Evolutionary conservation across 2,329 filamentous ascomycete species (phyloP).

Genomic region (Didymella lethalis): DNA sequence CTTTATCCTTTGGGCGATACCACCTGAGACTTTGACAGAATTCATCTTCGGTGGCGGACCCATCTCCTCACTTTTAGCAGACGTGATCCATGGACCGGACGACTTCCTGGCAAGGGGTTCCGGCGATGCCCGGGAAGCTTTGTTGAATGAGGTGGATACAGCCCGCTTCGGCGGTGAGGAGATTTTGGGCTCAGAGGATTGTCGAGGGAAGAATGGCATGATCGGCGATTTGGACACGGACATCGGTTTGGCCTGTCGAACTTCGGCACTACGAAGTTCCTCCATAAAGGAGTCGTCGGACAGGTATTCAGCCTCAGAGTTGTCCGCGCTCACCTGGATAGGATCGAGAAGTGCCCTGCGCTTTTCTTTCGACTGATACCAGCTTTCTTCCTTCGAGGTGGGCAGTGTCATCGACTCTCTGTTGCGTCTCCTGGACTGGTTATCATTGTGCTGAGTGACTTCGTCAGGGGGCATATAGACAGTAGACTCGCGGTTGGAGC

Average conservation of each 20-base stretch:
- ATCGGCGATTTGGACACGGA: conserved; percentile 79
- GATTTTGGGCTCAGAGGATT: conserved; percentile 28
- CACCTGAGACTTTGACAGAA: conserved; percentile 84
- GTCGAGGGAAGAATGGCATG: conserved; percentile 65
- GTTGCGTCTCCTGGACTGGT: conserved; percentile 33
- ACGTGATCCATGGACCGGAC: conserved; percentile 42
- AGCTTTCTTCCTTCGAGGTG: conserved; percentile 34
- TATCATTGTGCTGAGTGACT: conserved; percentile 24
- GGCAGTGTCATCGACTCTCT: conserved; percentile 42
- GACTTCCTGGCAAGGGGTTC: conserved; percentile 40
- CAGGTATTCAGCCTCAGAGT: conserved; percentile 59
- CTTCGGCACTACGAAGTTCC: conserved; percentile 80
- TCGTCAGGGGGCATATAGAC: conserved; percentile 39
- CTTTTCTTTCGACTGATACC: conserved; percentile 47
- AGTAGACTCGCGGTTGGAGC: conserved; percentile 46
- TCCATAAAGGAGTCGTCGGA: conserved; percentile 87
- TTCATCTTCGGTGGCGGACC: conserved; percentile 57
- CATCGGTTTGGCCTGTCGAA: conserved; percentile 84
- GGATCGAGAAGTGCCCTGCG: conserved; percentile 53
- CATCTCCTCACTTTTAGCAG: conserved; percentile 14
- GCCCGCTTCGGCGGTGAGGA: conserved; percentile 39
- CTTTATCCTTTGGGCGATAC: conserved; percentile 94
- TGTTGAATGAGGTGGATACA: conserved; percentile 50
- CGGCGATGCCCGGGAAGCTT: conserved; percentile 36
- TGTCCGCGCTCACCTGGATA: conserved; percentile 48